A percentile compares a stretch with the other conserved stretches of the same genome.
These are phyloP conservation scores for Pisolithus tinctorius DNA, from an alignment of 768 basidiomycete genomes.

Conservation along the genomic window DNA sequence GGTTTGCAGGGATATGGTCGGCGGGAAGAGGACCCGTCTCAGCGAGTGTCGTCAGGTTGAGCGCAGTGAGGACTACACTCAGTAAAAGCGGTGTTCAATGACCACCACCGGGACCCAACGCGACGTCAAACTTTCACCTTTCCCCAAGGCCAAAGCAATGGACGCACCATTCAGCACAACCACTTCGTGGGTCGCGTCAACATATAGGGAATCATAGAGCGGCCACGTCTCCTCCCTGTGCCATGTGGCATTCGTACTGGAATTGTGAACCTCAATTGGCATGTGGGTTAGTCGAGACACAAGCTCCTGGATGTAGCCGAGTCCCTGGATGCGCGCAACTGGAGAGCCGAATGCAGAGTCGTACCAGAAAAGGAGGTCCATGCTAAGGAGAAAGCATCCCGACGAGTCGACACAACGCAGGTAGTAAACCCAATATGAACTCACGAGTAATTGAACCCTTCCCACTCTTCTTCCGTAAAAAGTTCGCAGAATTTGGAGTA, in stretches of 20 bases:
- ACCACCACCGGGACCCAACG: not conserved
- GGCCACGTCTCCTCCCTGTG: conserved; percentile 67
- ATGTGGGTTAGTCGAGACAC: conserved; percentile 77
- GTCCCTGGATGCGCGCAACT: conserved; percentile 65
- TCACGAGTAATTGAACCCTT: conserved; percentile 83
- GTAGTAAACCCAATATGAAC: conserved; percentile 16
- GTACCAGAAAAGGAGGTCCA: conserved; percentile 36
- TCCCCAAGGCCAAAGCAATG: not conserved
- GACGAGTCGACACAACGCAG: not conserved
- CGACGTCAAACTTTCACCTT: not conserved
- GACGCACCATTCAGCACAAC: conserved; percentile 73
- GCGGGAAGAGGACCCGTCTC: conserved; percentile 66
- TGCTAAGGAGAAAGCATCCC: conserved; percentile 5
- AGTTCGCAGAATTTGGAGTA: conserved; percentile 89
- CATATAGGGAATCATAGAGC: conserved; percentile 65
- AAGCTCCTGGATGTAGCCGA: conserved; percentile 80
- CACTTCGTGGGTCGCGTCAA: conserved; percentile 91
- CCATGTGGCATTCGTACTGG: conserved; percentile 80
- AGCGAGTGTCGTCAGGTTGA: conserved; percentile 76
- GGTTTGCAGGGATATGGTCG: conserved; percentile 59
- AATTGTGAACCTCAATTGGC: conserved; percentile 62
- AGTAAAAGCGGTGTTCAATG: not conserved
- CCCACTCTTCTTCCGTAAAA: conserved; percentile 91
- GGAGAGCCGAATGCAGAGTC: conserved; percentile 79
- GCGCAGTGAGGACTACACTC: conserved; percentile 53